A percentile compares a stretch with the other conserved stretches of the same genome.
phyloP scores from a whole-genome alignment of 768 basidiomycete genomes.

The Sarcomyxa edulis region DNA sequence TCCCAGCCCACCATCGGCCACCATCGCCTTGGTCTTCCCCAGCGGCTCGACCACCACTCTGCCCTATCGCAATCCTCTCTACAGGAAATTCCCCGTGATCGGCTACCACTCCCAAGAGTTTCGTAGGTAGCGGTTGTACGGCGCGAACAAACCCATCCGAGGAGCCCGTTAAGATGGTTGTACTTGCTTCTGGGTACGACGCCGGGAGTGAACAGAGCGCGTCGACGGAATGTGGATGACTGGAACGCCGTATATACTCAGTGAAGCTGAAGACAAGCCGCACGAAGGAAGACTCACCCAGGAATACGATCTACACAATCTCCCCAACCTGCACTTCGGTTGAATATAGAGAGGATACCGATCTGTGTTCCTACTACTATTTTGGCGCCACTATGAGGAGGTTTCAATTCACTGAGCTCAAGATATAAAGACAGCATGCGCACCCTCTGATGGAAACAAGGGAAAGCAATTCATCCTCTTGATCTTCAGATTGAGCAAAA shows the following conservation, averaged over 20 bases:
- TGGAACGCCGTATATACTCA: conserved; percentile 22
- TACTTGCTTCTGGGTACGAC: conserved; percentile 54
- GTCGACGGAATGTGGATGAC: conserved; percentile 90
- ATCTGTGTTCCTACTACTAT: conserved; percentile 85
- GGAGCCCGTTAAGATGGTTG: conserved; percentile 79
- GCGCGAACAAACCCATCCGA: conserved; percentile 89
- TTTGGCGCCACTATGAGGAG: conserved; percentile 57
- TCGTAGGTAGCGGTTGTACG: conserved; percentile 83
- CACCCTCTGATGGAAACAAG: conserved; percentile 82
- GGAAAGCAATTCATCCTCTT: conserved; percentile 91
- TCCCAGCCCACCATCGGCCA: conserved; percentile 75
- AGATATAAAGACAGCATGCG: conserved; percentile 15
- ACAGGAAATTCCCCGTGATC: conserved; percentile 92
- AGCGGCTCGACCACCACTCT: conserved; percentile 27
- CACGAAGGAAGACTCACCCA: conserved; percentile 45
- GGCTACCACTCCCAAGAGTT: conserved; percentile 83
- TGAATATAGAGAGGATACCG: conserved; percentile 88
- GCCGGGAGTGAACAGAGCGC: conserved; percentile 72
- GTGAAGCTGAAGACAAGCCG: background rate
- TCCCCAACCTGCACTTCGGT: conserved; percentile 80
- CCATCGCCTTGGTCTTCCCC: conserved; percentile 20
- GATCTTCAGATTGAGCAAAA: conserved; percentile 86
- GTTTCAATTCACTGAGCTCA: no score
- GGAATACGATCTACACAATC: conserved; percentile 91
- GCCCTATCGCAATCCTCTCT: conserved; percentile 71